Evolutionary conservation across 2,329 filamentous ascomycete species (phyloP), one percentile per base, ranked within the genome.

Genomic region (Fusarium sp.): DNA sequence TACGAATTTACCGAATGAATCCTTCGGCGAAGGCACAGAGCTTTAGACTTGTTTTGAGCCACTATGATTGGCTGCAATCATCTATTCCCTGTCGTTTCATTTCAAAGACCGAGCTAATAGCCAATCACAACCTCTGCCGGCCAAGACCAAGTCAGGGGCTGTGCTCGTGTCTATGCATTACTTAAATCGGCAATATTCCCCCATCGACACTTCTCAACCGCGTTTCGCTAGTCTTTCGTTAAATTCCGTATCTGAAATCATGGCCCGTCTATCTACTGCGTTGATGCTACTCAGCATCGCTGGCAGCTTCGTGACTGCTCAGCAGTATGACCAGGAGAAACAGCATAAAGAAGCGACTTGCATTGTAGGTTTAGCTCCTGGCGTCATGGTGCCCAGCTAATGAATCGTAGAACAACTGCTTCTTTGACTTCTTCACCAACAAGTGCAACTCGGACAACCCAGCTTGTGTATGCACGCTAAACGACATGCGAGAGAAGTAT

Each of bases 341-440:
- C 18, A 61, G 18, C 27, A 61, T 14, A 40, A 40, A 1, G 58
- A 61, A 17, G 56, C 56, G 4, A 23, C 27, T 1, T 61, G 58
- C 17, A 14, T 46, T 3, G 58, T 61, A 4, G 25, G 46, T 41
- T 8, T n/a, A n/a, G n/a, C n/a, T n/a, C n/a, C n/a, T n/a, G n/a
- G n/a, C n/a, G n/a, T n/a, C n/a, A n/a, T n/a, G 2, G 1, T 1
- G 1, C 9, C 2, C 4, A 8, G 2, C 31, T 4, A 17, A 9
- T 35, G 31, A 17, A 6, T 35, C 17, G 6, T 14, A 61, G 58
- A 61, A 60, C 8, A 15, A 25, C 11, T 61, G 58, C 5, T 61
- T 45, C 33, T 60, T 46, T 7, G 43, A 61, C 1, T 61, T 36
- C 17, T 61, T 61, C 3, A 60, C 58, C 4, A 60, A 61, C 4